Conservation (phyloP, 257 asterid genomes). For the Ajuga chamaepitys region DNA sequence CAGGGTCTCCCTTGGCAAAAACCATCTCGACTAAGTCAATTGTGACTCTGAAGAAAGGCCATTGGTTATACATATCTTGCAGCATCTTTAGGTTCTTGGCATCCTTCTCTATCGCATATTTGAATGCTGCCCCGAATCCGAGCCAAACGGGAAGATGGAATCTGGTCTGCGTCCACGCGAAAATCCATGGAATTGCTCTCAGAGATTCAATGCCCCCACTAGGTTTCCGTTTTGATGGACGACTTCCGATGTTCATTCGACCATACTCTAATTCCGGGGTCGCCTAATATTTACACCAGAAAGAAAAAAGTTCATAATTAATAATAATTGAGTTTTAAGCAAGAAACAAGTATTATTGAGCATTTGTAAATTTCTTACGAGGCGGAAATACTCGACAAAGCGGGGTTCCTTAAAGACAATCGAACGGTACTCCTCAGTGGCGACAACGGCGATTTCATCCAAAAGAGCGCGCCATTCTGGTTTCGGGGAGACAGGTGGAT, state of each 20-base stretch:
- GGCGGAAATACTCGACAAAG: constrained; percentile 68
- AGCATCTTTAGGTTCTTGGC: constrained; percentile 39
- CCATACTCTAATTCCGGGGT: constrained; percentile 69
- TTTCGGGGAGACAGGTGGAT: constrained; percentile 52
- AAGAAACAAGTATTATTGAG: neutral
- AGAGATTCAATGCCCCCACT: constrained; percentile 65
- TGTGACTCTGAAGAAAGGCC: constrained; percentile 70
- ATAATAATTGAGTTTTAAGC: neutral
- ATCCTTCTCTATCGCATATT: constrained; percentile 38
- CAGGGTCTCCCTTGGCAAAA: constrained; percentile 64
- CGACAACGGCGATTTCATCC: constrained; percentile 42
- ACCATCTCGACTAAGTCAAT: constrained; percentile 61
- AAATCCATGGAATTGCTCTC: constrained; percentile 66
- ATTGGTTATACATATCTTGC: constrained; percentile 52
- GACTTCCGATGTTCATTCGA: constrained; percentile 63
- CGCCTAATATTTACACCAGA: constrained; percentile 22
- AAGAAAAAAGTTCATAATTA: neutral
- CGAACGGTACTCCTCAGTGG: constrained; percentile 57
- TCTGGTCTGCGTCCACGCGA: constrained; percentile 67
- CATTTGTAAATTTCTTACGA: constrained; percentile 30
- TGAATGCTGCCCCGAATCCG: constrained; percentile 58
- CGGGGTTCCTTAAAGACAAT: constrained; percentile 62
- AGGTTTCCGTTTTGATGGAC: constrained; percentile 60
- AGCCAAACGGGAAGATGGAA: constrained; percentile 70
- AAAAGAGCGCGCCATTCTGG: constrained; percentile 61